Evolutionary conservation across 345 rosid genomes (phyloP).

Genomic region (Psidium friedrichsthalianum): DNA sequence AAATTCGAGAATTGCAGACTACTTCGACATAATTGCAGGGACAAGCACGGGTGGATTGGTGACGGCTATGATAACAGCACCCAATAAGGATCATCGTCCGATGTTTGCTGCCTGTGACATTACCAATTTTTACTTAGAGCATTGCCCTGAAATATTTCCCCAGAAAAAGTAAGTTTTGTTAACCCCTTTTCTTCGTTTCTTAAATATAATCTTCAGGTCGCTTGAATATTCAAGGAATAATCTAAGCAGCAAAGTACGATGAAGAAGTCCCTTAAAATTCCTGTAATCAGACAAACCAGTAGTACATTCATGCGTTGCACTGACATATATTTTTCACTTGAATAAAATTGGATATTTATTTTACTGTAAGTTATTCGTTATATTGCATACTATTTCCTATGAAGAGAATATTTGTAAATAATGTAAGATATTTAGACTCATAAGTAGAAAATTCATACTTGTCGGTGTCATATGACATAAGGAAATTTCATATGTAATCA

Average conservation of each 20-base stretch:
- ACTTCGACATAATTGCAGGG: background rate
- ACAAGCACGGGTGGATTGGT: background rate
- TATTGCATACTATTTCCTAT: background rate
- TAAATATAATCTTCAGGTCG: too few species aligned
- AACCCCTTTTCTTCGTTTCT: too few species aligned
- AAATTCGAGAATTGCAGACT: background rate
- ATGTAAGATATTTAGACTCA: background rate
- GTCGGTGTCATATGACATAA: background rate
- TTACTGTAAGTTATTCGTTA: background rate
- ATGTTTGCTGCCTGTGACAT: background rate
- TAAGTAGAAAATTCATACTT: background rate
- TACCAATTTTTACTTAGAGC: background rate
- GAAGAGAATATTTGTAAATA: background rate
- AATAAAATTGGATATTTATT: background rate
- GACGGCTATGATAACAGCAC: background rate
- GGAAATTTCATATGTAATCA: background rate
- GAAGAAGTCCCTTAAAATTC: background rate
- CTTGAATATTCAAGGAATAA: too few species aligned
- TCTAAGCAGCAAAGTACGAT: background rate
- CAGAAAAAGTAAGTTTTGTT: background rate
- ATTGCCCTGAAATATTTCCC: background rate
- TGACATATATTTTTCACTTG: background rate
- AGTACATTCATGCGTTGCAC: background rate
- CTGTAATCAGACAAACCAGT: background rate
- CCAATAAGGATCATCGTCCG: background rate